phyloP scores from a whole-genome alignment of 108 stramenopile genomes.

The Conticribra weissflogii region DNA sequence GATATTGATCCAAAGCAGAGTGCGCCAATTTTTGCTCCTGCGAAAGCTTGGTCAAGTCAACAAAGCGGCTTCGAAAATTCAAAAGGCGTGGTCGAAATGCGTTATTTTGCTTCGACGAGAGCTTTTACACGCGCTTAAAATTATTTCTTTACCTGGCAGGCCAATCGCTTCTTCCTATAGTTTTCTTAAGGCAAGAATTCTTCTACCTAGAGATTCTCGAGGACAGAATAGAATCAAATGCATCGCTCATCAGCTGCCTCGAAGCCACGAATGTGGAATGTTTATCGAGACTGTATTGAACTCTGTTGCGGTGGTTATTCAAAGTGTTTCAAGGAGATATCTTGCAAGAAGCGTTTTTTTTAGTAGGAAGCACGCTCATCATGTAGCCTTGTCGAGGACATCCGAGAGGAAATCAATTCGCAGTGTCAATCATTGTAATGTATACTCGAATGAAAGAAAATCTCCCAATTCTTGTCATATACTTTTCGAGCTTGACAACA shows the following conservation, averaged over 20 bases:
- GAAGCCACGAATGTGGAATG: constrained; percentile 37
- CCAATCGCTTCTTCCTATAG: not conserved
- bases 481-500: too few relatives aligned
- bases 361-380: too few relatives aligned
- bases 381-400: too few relatives aligned
- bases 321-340: constrained; percentile 34
- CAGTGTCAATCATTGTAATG: too few relatives aligned
- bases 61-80: constrained; percentile 36
- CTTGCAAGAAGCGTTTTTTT: too few relatives aligned
- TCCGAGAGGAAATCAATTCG: too few relatives aligned
- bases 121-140: constrained; percentile 23
- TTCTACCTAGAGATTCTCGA: constrained; percentile 31
- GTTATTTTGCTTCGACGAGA: constrained; percentile 16
- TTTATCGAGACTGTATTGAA: constrained; percentile 46
- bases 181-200: constrained; percentile 18
- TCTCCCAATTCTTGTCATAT: too few relatives aligned
- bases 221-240: constrained; percentile 35
- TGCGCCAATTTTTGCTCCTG: constrained; percentile 17
- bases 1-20: constrained; percentile 25
- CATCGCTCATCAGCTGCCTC: constrained; percentile 37
- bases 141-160: not conserved
- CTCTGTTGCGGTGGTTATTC: constrained; percentile 45
- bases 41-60: not conserved
- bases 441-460: too few relatives aligned
- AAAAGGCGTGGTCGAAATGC: constrained; percentile 32